Conservation (phyloP, 306 rosid species). For the Lathyrus aphaca region DNA sequence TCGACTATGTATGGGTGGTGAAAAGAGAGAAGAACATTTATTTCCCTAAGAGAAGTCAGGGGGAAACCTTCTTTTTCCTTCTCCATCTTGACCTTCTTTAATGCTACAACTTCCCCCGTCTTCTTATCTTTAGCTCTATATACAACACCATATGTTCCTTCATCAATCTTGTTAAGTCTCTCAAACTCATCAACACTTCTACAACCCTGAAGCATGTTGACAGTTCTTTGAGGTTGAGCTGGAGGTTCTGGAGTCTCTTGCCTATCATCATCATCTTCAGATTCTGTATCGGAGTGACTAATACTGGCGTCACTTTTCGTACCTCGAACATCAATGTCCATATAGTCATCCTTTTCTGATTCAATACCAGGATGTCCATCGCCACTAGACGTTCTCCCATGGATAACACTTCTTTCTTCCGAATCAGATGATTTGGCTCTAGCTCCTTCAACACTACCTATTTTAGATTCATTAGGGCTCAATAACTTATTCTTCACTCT, state of each 20-base stretch:
- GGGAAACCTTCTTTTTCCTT: constrained; percentile 99
- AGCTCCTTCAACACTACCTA: constrained; percentile 64
- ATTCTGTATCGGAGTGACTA: constrained; percentile 62
- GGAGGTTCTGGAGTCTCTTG: constrained; percentile 60
- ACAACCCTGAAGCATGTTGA: constrained; percentile 98
- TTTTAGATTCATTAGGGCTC: constrained; percentile 69
- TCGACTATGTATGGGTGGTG: constrained; percentile 95
- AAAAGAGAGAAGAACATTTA: constrained; percentile 96
- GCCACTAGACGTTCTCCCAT: constrained; percentile 60
- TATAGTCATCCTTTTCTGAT: constrained; percentile 67
- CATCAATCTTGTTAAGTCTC: constrained; percentile 96
- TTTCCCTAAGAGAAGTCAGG: constrained; percentile 96
- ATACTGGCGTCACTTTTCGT: constrained; percentile 51
- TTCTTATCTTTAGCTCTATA: constrained; percentile 95
- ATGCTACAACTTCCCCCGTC: constrained; percentile 88
- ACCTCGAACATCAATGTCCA: constrained; percentile 65
- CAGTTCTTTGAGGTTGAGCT: constrained; percentile 67
- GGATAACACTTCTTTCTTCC: constrained; percentile 56
- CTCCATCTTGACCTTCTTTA: constrained; percentile 99
- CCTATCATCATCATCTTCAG: constrained; percentile 66
- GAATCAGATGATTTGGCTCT: constrained; percentile 71
- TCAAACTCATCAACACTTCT: constrained; percentile 99
- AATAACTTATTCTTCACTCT: constrained; percentile 56
- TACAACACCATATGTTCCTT: constrained; percentile 98
- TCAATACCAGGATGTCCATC: constrained; percentile 63